These are phyloP conservation scores for Exophiala alcalophila DNA, from an alignment of 2,329 filamentous ascomycete genomes.

Conservation along the genomic window DNA sequence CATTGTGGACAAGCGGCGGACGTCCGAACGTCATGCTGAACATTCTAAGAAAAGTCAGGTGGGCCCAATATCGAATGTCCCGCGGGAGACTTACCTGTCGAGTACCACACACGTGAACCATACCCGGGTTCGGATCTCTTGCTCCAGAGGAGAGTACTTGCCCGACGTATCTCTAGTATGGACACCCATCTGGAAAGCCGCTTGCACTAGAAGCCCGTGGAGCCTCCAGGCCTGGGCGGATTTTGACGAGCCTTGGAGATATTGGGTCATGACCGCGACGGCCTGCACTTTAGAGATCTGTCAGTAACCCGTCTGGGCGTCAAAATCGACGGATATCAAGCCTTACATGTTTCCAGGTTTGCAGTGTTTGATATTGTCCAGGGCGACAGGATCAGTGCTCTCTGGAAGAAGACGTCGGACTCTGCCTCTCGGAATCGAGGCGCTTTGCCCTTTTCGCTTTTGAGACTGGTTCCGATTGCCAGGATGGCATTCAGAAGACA, in stretches of 20 bases:
- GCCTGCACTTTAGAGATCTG: slow-evolving; percentile 3
- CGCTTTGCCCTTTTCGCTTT: background rate
- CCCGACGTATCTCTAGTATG: background rate
- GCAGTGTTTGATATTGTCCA: slow-evolving; percentile 4
- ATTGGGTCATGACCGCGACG: slow-evolving; percentile 11
- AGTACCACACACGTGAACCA: slow-evolving; percentile 12
- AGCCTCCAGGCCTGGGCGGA: slow-evolving; percentile 8
- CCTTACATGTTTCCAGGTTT: slow-evolving; percentile 8
- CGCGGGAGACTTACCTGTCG: slow-evolving; percentile 2
- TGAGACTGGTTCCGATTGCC: slow-evolving; percentile 8
- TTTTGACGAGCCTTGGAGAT: slow-evolving; percentile 6
- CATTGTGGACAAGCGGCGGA: slow-evolving; percentile 6
- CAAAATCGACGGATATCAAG: background rate
- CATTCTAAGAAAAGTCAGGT: slow-evolving; percentile 2
- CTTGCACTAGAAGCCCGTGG: slow-evolving; percentile 8
- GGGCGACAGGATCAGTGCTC: slow-evolving; percentile 3
- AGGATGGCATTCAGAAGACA: slow-evolving; percentile 8
- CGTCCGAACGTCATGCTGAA: slow-evolving; percentile 9
- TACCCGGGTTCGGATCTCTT: slow-evolving; percentile 5
- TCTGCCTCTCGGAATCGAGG: background rate
- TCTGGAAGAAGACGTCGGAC: slow-evolving; percentile 11
- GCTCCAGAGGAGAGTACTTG: background rate
- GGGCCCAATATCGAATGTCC: background rate
- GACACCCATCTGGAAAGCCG: slow-evolving; percentile 6
- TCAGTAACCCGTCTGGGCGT: background rate